Evolutionary conservation across 306 rosid species (phyloP).

Genomic region (Lablab purpureus): DNA sequence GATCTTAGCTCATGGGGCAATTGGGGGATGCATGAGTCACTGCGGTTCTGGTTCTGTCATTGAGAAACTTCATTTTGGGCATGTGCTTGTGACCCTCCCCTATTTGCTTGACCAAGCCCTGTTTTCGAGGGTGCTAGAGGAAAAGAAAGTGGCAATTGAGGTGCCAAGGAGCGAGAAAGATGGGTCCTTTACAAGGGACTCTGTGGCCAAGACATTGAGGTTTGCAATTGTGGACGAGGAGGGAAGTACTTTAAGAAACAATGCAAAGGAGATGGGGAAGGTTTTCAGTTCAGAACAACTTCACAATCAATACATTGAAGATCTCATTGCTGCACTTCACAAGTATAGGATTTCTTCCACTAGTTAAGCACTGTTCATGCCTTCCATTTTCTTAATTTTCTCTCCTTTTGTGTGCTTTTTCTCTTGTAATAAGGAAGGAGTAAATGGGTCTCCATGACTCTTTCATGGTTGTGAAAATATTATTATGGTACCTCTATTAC

Average conservation of each 20-base stretch:
- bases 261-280: slow-evolving; percentile 47
- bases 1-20: slow-evolving; percentile 59
- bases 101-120: slow-evolving; percentile 53
- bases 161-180: slow-evolving; percentile 36
- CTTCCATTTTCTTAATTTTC: neutral
- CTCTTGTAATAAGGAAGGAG: neutral
- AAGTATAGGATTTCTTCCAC: slow-evolving; percentile 15
- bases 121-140: slow-evolving; percentile 48
- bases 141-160: slow-evolving; percentile 50
- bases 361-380: neutral
- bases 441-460: too few relatives aligned
- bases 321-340: slow-evolving; percentile 38
- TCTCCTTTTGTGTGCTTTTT: neutral
- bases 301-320: slow-evolving; percentile 38
- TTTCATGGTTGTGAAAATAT: too few relatives aligned
- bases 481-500: too few relatives aligned
- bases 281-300: slow-evolving; percentile 38
- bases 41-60: slow-evolving; percentile 57
- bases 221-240: slow-evolving; percentile 45
- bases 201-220: slow-evolving; percentile 43
- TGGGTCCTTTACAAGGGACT: slow-evolving; percentile 44
- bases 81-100: slow-evolving; percentile 55
- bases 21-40: slow-evolving; percentile 63
- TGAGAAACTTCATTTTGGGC: slow-evolving; percentile 59
- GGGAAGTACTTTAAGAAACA: slow-evolving; percentile 26